Percentiles rank a stretch among this genome's conserved stretches.
Conservation (phyloP, 176 grass and related monocot genomes). For the Pharus latifolius region DNA sequence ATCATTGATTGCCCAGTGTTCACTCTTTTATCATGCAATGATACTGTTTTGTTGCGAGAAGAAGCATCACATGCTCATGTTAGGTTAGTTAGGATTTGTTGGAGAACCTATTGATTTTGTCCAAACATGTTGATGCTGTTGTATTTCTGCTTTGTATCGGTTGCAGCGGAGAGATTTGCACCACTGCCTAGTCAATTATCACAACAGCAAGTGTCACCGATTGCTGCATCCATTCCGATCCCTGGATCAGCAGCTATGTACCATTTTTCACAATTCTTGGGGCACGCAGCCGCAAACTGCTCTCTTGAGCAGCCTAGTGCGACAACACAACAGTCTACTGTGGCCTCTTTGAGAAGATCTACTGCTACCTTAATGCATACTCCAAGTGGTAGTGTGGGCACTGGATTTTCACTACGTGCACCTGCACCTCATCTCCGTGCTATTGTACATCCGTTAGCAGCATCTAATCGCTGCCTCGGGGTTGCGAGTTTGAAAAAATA, state of each 20-base stretch:
- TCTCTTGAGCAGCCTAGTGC: neutral
- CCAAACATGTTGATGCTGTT: conserved; percentile 9
- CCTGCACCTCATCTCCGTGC: neutral
- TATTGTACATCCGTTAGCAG: neutral
- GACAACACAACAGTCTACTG: neutral
- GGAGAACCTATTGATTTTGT: neutral
- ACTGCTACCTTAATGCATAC: neutral
- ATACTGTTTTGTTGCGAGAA: neutral
- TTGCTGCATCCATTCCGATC: neutral
- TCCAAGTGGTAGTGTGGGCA: neutral
- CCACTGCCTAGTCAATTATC: neutral
- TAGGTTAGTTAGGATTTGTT: neutral
- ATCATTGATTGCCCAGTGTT: too few species aligned
- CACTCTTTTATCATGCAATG: neutral
- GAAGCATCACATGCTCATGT: neutral
- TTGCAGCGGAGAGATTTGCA: neutral
- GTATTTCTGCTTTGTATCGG: conserved; percentile 4
- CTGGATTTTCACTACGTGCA: neutral
- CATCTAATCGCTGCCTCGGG: neutral
- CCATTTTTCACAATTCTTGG: neutral
- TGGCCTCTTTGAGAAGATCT: neutral
- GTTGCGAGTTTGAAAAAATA: neutral
- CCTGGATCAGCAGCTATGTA: neutral
- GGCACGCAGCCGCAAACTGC: neutral
- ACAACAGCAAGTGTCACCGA: neutral